phyloP scores from a whole-genome alignment of 1,139 yeast genomes.

The Suhomyces bolitotheri region DNA sequence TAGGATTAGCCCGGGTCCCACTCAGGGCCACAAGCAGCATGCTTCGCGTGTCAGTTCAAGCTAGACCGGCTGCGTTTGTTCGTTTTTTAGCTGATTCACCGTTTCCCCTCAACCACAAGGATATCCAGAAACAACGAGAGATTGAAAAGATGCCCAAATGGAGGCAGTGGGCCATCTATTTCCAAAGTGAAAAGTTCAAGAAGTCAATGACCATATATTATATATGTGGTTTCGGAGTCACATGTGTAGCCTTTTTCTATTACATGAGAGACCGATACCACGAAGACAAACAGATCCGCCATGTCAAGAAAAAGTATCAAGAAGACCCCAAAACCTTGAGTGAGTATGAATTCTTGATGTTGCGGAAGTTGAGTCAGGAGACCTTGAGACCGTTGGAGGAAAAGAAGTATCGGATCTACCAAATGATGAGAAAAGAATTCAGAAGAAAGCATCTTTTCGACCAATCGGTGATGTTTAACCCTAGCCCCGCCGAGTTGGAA shows the following conservation, averaged over 20 bases:
- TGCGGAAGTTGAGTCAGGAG: slow-evolving; percentile 54
- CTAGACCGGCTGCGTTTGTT: no score
- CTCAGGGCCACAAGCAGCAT: neutral
- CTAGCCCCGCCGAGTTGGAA: slow-evolving; percentile 52
- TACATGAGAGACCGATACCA: slow-evolving; percentile 67
- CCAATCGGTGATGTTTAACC: slow-evolving; percentile 47
- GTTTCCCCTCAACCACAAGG: slow-evolving; percentile 36
- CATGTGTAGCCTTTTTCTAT: slow-evolving; percentile 60
- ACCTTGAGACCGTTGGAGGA: slow-evolving; percentile 57
- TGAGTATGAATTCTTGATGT: slow-evolving; percentile 64
- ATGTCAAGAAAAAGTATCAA: slow-evolving; percentile 44
- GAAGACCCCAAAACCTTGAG: slow-evolving; percentile 41
- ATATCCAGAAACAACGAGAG: slow-evolving; percentile 22
- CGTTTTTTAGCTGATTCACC: slow-evolving; percentile 26
- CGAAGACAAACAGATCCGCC: slow-evolving; percentile 61
- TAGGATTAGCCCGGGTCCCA: slow-evolving; percentile 4
- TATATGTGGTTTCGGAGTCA: slow-evolving; percentile 55
- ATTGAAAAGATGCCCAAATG: slow-evolving; percentile 35
- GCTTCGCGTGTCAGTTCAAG: no score
- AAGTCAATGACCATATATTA: slow-evolving; percentile 49
- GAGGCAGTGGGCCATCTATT: slow-evolving; percentile 42
- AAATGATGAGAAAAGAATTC: slow-evolving; percentile 52
- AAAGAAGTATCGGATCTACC: slow-evolving; percentile 53
- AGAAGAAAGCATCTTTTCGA: slow-evolving; percentile 49
- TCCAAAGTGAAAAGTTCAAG: slow-evolving; percentile 40